Percentiles rank a stretch among this genome's conserved stretches.
Evolutionary conservation across 257 asterid genomes (phyloP).

Genomic region (Nicotiana noctiflora): DNA sequence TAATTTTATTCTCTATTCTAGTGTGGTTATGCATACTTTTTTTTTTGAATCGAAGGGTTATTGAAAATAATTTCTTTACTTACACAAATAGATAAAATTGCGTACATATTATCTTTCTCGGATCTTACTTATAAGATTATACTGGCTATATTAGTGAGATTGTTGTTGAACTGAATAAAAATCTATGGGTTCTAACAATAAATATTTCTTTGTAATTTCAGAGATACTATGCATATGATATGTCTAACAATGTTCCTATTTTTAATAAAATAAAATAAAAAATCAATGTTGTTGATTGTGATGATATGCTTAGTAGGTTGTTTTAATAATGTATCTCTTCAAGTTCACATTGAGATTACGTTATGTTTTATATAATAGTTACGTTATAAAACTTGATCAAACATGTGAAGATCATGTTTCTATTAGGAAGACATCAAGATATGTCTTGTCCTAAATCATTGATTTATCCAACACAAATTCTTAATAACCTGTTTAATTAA

Average conservation of each 20-base stretch:
- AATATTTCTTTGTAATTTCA: not conserved
- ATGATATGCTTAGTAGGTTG: not conserved
- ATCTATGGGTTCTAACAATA: not conserved
- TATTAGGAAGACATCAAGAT: conserved; percentile 1
- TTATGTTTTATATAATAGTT: not conserved
- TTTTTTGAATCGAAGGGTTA: too few species aligned
- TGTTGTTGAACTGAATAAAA: not conserved
- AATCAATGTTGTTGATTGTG: not conserved
- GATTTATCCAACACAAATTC: not conserved
- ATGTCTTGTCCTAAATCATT: not conserved
- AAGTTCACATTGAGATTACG: not conserved
- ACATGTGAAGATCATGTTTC: not conserved
- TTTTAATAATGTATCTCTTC: not conserved
- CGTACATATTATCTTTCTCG: accelerated
- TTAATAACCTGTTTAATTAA: not conserved
- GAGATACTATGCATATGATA: conserved; percentile 2
- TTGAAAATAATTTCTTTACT: too few species aligned
- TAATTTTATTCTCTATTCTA: too few species aligned
- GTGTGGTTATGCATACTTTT: too few species aligned
- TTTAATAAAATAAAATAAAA: too few species aligned
- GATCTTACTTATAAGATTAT: too few species aligned
- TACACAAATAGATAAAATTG: too few species aligned
- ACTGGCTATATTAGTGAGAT: too few species aligned
- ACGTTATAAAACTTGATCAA: not conserved
- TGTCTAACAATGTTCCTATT: not conserved